Base-by-base conservation (phyloP, 345 rosid genomes). In the Hibiscus tridactylites region DNA sequence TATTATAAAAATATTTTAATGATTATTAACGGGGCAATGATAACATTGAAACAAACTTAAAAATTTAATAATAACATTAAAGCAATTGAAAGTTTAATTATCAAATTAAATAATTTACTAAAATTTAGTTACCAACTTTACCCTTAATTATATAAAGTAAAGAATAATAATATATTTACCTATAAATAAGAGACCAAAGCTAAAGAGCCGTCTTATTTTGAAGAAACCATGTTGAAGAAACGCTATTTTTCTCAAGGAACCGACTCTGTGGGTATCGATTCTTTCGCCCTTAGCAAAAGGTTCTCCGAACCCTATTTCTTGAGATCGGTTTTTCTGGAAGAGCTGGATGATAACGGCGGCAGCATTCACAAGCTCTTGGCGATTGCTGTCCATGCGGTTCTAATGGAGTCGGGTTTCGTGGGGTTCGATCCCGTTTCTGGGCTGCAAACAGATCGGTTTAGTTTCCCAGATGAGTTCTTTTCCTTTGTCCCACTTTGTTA, bases 331-430 rank as follows among this genome's bases (percentile, higher is more conserved):
- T 65, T 89, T 63, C 73, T 78, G 61, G 86, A 84, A 71, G 91
- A 86, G 72, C 71, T 83, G 70, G 84, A 77, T 52, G 80, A 77
- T 59, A 76, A 57, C 13, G 19, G 53, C 21, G n/a, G 71, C 12
- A 71, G 42, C 9, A 77, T 79, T 33, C 81, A 75, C 37, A 80
- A 81, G 79, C 82, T 76, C 24, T 60, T 90, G 46, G 83, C 81
- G 61, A 9, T 82, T 44, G 89, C 94, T 1, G 82, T 90, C 71
- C 97, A 91, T 31, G 92, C 96, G 0, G 88, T 93, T 39, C 77
- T 93, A 63, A 69, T 86, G 49, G 91, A 93, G 39, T 88, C 90
- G 19, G 92, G 94, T 12, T 91, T 89, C 65, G 81, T 85, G 11
- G 81, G 85, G 13, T 71, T 81, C 6, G 79, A 87, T 79, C 46